These are phyloP conservation scores for Trichoderma sp. DNA, from an alignment of 2,329 filamentous ascomycete species.

Conservation along the genomic window DNA sequence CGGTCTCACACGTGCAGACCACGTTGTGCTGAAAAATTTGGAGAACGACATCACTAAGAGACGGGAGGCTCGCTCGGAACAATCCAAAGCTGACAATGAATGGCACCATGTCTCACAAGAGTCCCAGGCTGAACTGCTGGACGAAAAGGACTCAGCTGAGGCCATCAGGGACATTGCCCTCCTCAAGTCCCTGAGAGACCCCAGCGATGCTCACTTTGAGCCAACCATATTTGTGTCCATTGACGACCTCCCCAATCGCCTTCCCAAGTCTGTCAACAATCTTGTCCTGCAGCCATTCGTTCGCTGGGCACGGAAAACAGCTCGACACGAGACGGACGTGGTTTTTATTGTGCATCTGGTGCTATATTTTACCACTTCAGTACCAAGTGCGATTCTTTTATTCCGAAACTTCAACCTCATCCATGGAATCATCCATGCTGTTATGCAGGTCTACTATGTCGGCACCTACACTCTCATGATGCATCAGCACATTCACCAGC, in stretches of 20 bases:
- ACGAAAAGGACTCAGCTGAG: background rate
- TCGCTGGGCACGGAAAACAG: constrained; percentile 56
- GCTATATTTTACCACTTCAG: constrained; percentile 69
- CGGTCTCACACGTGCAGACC: constrained; percentile 48
- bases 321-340: constrained; percentile 71
- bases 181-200: constrained; percentile 50
- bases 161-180: constrained; percentile 36
- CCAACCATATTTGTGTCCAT: constrained; percentile 50
- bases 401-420: constrained; percentile 68
- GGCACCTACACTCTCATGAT: constrained; percentile 80
- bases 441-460: constrained; percentile 69
- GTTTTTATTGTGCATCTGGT: constrained; percentile 78
- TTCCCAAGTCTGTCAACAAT: constrained; percentile 48
- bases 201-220: constrained; percentile 47
- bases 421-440: constrained; percentile 67
- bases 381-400: constrained; percentile 69
- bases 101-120: constrained; percentile 16
- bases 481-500: constrained; percentile 82
- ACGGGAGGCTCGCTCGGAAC: background rate
- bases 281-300: constrained; percentile 65
- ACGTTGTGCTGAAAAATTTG: constrained; percentile 47
- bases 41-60: constrained; percentile 42
- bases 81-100: background rate
- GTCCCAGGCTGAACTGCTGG: background rate
- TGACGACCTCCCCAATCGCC: constrained; percentile 46